phyloP scores from a whole-genome alignment of 805 yeast species.

The Tetrapisispora fleetii region DNA sequence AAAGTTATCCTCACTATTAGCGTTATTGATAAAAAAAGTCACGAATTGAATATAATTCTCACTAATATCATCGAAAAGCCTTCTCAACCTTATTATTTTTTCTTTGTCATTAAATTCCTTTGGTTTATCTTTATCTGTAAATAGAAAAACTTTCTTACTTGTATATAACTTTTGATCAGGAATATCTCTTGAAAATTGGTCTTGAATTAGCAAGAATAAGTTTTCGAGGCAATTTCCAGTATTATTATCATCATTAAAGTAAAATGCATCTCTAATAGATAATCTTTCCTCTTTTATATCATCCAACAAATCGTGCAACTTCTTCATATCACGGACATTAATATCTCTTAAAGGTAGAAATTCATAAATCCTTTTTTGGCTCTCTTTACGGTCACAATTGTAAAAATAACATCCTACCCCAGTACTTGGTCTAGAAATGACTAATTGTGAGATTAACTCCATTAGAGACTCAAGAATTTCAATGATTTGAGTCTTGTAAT shows the following conservation, averaged over 20 bases:
- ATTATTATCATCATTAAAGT: slow-evolving; percentile 15
- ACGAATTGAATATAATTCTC: slow-evolving; percentile 42
- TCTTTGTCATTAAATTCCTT: slow-evolving; percentile 30
- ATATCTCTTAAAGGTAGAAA: slow-evolving; percentile 46
- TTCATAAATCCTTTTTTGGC: slow-evolving; percentile 34
- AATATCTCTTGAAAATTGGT: slow-evolving; percentile 39
- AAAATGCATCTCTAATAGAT: slow-evolving; percentile 25
- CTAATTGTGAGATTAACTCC: slow-evolving; percentile 55
- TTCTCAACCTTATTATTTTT: slow-evolving; percentile 41
- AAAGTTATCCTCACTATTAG: slow-evolving; percentile 30
- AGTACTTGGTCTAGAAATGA: slow-evolving; percentile 55
- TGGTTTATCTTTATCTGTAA: slow-evolving; percentile 72
- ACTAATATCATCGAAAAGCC: slow-evolving; percentile 45
- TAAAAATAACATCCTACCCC: slow-evolving; percentile 67
- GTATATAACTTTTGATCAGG: slow-evolving; percentile 37
- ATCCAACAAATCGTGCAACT: slow-evolving; percentile 39
- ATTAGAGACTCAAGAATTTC: slow-evolving; percentile 48
- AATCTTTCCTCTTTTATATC: slow-evolving; percentile 29
- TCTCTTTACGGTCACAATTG: slow-evolving; percentile 34
- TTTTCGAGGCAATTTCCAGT: slow-evolving; percentile 26
- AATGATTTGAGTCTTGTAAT: slow-evolving; percentile 35
- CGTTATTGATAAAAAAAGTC: slow-evolving; percentile 48
- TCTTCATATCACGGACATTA: slow-evolving; percentile 48
- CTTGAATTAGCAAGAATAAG: slow-evolving; percentile 43
- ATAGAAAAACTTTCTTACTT: slow-evolving; percentile 51